Percentiles rank a stretch among this genome's conserved stretches.
Evolutionary conservation across 495 filamentous ascomycete species (phyloP).

Genomic region (Podospora appendiculata): DNA sequence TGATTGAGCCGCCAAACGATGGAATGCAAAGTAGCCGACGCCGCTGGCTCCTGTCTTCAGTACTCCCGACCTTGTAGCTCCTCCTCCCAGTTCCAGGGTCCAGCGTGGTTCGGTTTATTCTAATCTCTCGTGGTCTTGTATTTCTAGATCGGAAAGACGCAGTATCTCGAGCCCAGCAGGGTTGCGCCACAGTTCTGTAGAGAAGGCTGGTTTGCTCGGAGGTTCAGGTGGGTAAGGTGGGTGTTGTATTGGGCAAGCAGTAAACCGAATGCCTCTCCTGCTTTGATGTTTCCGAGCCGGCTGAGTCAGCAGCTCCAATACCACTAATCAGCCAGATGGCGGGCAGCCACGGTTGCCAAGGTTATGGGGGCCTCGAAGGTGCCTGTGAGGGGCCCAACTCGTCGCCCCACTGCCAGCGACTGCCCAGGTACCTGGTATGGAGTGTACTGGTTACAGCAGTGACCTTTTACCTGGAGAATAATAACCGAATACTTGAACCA

Average conservation of each 20-base stretch:
- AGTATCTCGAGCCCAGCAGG: conserved; percentile 14
- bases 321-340: background rate
- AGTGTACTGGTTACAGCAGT: too few species aligned
- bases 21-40: background rate
- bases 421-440: too few species aligned
- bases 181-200: conserved; percentile 18
- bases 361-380: background rate
- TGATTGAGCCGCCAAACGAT: too few species aligned
- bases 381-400: background rate
- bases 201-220: conserved; percentile 10
- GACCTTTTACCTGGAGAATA: too few species aligned
- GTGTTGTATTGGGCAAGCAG: conserved; percentile 28
- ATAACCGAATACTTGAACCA: too few species aligned
- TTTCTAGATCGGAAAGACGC: conserved; percentile 16
- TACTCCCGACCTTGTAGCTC: background rate
- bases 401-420: background rate
- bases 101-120: conserved; percentile 6
- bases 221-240: background rate
- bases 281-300: conserved; percentile 15
- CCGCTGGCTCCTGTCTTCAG: conserved; percentile 2
- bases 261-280: conserved; percentile 3
- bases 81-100: background rate
- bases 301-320: conserved; percentile 18
- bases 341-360: background rate
- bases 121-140: conserved; percentile 12